These are phyloP conservation scores for Acrocalymma vagum DNA, from an alignment of 2,329 filamentous ascomycete genomes.

Conservation along the genomic window DNA sequence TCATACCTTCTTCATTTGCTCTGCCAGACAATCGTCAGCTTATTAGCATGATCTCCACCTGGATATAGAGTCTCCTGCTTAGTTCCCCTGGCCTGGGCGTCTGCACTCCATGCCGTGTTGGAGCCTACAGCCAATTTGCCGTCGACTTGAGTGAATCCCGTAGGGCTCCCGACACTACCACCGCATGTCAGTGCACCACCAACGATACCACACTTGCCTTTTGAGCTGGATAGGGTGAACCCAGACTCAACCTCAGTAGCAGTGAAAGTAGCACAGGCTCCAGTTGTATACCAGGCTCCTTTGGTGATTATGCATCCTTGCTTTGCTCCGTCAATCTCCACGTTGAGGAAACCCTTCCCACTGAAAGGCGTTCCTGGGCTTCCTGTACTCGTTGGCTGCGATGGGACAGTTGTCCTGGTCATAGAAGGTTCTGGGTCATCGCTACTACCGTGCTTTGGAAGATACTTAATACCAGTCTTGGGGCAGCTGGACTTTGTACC, in stretches of 20 bases:
- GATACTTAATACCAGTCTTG: slow-evolving; percentile 68
- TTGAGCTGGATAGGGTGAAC: slow-evolving; percentile 43
- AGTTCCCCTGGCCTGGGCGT: slow-evolving; percentile 51
- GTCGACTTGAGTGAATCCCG: slow-evolving; percentile 50
- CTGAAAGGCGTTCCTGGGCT: slow-evolving; percentile 57
- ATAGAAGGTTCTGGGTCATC: slow-evolving; percentile 32
- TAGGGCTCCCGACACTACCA: slow-evolving; percentile 52
- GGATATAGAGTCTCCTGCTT: slow-evolving; percentile 56
- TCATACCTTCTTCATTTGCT: slow-evolving; percentile 30
- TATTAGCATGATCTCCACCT: slow-evolving; percentile 38
- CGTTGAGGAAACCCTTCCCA: slow-evolving; percentile 69
- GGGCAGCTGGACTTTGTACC: slow-evolving; percentile 71
- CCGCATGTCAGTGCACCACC: slow-evolving; percentile 65
- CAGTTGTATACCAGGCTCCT: slow-evolving; percentile 73
- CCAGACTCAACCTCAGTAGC: slow-evolving; percentile 51
- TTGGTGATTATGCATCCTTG: slow-evolving; percentile 73
- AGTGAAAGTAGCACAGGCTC: slow-evolving; percentile 73
- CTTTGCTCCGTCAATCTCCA: slow-evolving; percentile 57
- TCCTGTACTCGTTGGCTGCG: slow-evolving; percentile 37
- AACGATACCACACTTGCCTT: slow-evolving; percentile 62
- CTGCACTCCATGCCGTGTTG: slow-evolving; percentile 53
- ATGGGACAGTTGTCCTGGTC: slow-evolving; percentile 35
- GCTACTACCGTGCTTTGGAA: slow-evolving; percentile 60
- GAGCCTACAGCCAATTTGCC: slow-evolving; percentile 49
- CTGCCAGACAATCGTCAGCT: slow-evolving; percentile 51